A percentile compares a stretch with the other conserved stretches of the same genome.
These are phyloP conservation scores for Musa schizocarpa DNA, from an alignment of 176 grass and related monocot genomes.

Conservation along the genomic window DNA sequence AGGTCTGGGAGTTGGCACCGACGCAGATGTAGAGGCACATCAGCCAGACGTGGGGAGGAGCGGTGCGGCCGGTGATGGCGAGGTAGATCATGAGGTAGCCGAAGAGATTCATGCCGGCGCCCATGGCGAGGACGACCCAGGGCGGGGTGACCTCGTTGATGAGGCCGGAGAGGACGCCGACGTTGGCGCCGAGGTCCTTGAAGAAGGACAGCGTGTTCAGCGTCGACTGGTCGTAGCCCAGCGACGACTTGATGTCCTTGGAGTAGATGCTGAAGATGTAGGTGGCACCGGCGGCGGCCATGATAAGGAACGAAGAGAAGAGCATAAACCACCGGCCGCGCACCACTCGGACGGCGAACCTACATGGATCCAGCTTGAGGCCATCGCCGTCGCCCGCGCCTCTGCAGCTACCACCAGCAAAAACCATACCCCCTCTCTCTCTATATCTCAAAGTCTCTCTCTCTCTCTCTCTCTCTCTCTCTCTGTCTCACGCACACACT, in stretches of 20 bases:
- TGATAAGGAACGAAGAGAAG: constrained; percentile 48
- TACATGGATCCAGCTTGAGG: neutral
- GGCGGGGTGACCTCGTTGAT: constrained; percentile 32
- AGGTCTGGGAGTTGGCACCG: constrained; percentile 16
- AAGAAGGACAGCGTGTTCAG: constrained; percentile 56
- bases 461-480: too few relatives aligned
- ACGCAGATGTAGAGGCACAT: constrained; percentile 21
- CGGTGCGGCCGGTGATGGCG: constrained; percentile 24
- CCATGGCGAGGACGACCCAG: constrained; percentile 36
- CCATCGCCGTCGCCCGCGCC: neutral
- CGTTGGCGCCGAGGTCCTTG: constrained; percentile 54
- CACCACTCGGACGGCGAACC: constrained; percentile 13
- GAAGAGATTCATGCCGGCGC: constrained; percentile 43
- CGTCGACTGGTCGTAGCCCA: constrained; percentile 45
- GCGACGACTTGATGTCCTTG: constrained; percentile 48
- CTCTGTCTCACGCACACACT: too few relatives aligned
- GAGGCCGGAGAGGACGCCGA: constrained; percentile 43
- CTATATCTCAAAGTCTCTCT: neutral
- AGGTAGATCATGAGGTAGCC: constrained; percentile 61
- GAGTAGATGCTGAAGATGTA: constrained; percentile 66
- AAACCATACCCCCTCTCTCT: neutral
- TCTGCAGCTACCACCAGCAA: neutral
- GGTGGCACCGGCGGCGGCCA: constrained; percentile 26
- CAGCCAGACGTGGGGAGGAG: constrained; percentile 7
- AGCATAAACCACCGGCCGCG: constrained; percentile 35